Conservation (phyloP, 495 filamentous ascomycete genomes). For the Hypoxylon perforatum region DNA sequence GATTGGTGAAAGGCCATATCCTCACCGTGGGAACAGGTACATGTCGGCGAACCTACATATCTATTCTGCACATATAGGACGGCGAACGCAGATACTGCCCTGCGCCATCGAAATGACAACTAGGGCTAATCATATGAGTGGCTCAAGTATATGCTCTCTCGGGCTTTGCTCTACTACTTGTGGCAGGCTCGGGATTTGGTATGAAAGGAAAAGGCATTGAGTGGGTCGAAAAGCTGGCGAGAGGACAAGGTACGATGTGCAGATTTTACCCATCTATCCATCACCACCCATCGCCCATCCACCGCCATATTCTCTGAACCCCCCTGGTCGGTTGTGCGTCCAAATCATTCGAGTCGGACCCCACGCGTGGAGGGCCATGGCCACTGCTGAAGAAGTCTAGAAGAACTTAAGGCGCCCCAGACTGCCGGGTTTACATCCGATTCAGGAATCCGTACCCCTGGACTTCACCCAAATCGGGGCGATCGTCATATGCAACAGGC, state of each 20-base stretch:
- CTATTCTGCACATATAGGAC: conserved; percentile 21
- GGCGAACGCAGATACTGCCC: conserved; percentile 35
- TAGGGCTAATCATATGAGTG: conserved; percentile 39
- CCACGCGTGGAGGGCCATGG: conserved; percentile 31
- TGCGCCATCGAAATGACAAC: conserved; percentile 32
- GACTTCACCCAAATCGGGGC: conserved; percentile 38
- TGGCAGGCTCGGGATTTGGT: conserved; percentile 34
- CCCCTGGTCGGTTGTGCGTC: conserved; percentile 23
- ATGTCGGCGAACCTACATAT: conserved; percentile 31
- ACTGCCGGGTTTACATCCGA: conserved; percentile 48
- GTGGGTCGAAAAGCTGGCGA: conserved; percentile 8
- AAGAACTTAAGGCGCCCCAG: conserved; percentile 44
- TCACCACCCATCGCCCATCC: conserved; percentile 17
- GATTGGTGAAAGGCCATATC: background rate
- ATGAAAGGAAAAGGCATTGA: background rate
- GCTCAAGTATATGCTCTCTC: conserved; percentile 15
- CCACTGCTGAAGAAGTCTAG: conserved; percentile 34
- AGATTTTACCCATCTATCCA: background rate
- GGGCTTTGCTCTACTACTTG: conserved; percentile 34
- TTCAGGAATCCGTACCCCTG: conserved; percentile 46
- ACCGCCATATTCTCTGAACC: conserved; percentile 21
- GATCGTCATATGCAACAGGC: conserved; percentile 40
- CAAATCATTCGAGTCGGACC: conserved; percentile 39
- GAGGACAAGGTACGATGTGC: conserved; percentile 20
- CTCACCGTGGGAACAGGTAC: conserved; percentile 5